Evolutionary conservation across 1,284 basidiomycete species (phyloP), one percentile per base, ranked within the genome.

Genomic region (Cutaneotrichosporon mucoides): DNA sequence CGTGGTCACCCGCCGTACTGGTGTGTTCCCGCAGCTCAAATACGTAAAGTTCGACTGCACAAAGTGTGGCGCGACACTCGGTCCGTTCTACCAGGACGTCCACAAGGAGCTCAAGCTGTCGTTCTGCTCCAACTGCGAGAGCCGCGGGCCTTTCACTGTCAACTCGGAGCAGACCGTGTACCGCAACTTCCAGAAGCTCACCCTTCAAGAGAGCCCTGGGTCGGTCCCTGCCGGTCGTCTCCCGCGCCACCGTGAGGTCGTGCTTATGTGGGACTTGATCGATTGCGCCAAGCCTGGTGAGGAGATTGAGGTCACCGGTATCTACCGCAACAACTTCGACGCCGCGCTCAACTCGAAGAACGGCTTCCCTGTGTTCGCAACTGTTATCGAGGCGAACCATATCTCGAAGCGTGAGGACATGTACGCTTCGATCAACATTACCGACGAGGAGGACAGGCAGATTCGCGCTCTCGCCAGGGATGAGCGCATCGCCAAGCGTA

Each of bases 301-400:
- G 76, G 96, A 99, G 82, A 86, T 99, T 64, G 93, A 97, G 82
- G 86, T 96, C 16, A 99, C 95, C 6, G 95, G 95, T 59, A 87
- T 98, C 68, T 99, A 99, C 78, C 86, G 94, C 67, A 99, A 99
- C 81, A 99, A 99, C 78, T 99, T 98, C 69, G 95, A 99, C 73
- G 94, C 94, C 4, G 90, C 93, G 1, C 85, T 99, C 69, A 99
- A 99, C 79, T 88, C 92, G 50, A 99, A 98, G 81, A 98, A 99
- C 69, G 96, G 95, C 34, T 99, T 99, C 81, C 95, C 95, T 0
- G 96, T 99, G 44, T 99, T 99, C 81, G 94, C 93, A 4, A 99
- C 95, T 6, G 85, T 99, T 58, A 88, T 99, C 63, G 95, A 99
- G 76, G 95, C 95, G n/a, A 99, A 99, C 76, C 90, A 96, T 71